phyloP scores from a whole-genome alignment of 108 stramenopile genomes.

The Skeletonema marinoi region DNA sequence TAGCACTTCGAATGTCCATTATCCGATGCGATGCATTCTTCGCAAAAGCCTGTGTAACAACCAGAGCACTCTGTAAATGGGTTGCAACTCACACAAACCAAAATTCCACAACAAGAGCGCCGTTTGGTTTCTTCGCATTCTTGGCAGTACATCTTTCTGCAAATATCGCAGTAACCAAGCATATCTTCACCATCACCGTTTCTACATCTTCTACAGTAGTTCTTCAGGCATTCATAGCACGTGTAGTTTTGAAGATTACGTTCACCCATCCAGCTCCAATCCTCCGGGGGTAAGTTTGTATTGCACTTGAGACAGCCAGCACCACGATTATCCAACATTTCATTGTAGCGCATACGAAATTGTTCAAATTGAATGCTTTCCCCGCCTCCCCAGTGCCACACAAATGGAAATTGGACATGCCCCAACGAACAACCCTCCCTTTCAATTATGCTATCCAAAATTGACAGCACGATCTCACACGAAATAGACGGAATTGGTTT shows the following conservation, averaged over 20 bases:
- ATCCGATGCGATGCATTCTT: too few relatives aligned
- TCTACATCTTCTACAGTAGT: neutral
- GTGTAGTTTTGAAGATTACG: neutral
- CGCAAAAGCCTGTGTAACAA: too few relatives aligned
- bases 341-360: neutral
- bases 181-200: neutral
- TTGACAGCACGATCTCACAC: neutral
- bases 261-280: neutral
- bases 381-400: neutral
- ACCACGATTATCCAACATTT: neutral
- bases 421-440: neutral
- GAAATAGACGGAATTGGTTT: neutral
- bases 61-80: too few relatives aligned
- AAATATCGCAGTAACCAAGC: neutral
- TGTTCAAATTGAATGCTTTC: neutral
- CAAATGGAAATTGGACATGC: neutral
- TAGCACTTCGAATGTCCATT: too few relatives aligned
- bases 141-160: neutral
- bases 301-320: neutral
- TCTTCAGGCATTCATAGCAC: neutral
- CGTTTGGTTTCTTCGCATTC: too few relatives aligned
- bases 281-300: neutral
- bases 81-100: too few relatives aligned
- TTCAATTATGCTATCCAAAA: neutral
- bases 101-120: too few relatives aligned